A percentile compares a stretch with the other conserved stretches of the same genome.
Conservation (phyloP, 2,329 filamentous ascomycete genomes). For the Paecilomyces fulvus region DNA sequence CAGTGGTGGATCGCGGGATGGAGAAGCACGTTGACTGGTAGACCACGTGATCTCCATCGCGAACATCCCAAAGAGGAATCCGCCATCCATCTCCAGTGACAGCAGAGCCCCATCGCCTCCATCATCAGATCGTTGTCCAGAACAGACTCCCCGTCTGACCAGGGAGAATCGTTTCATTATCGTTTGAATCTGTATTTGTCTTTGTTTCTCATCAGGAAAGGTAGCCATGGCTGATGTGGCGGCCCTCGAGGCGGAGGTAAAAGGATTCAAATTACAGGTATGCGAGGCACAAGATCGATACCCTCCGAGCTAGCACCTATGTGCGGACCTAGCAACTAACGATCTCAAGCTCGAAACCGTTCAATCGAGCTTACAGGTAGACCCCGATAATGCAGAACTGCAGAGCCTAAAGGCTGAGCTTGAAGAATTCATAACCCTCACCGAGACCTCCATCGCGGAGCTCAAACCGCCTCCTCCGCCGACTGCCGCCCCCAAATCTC, state of each 20-base stretch:
- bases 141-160: neutral
- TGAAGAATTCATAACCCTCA: conserved; percentile 68
- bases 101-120: neutral
- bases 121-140: neutral
- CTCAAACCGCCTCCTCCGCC: conserved; percentile 55
- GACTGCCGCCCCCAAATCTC: conserved; percentile 35
- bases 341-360: conserved; percentile 65
- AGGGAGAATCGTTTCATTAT: neutral
- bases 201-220: neutral
- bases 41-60: neutral
- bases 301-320: neutral
- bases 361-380: conserved; percentile 64
- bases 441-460: conserved; percentile 73
- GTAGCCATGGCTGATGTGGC: conserved; percentile 24
- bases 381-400: conserved; percentile 72
- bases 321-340: conserved; percentile 5
- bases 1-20: neutral
- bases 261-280: conserved; percentile 54
- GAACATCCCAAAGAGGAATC: neutral
- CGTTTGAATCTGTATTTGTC: neutral
- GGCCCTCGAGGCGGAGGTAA: conserved; percentile 43
- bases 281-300: neutral
- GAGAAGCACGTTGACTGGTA: neutral
- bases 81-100: neutral
- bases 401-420: conserved; percentile 71